Conservation (phyloP, 1,284 basidiomycete genomes). For the Psilocybe mexicana region DNA sequence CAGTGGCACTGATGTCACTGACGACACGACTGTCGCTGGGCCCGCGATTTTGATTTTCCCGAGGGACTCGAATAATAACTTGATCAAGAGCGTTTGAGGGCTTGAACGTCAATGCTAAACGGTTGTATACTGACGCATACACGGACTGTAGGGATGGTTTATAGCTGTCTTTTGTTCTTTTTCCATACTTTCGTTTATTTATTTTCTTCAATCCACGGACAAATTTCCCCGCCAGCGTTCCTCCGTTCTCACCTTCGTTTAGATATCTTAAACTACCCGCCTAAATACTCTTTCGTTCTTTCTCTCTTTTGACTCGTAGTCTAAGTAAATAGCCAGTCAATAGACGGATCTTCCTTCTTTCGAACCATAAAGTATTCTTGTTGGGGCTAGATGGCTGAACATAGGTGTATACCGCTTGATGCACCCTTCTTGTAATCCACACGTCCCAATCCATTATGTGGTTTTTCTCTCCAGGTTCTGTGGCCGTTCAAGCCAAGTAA, state of each 20-base stretch:
- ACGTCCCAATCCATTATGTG: too few relatives aligned
- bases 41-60: conserved; percentile 38
- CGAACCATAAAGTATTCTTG: too few relatives aligned
- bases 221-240: background rate
- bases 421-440: too few relatives aligned
- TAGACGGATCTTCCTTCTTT: too few relatives aligned
- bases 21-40: conserved; percentile 44
- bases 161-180: background rate
- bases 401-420: too few relatives aligned
- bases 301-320: too few relatives aligned
- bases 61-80: conserved; percentile 11
- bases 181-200: background rate
- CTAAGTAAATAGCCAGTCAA: too few relatives aligned
- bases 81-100: conserved; percentile 3
- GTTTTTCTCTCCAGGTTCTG: too few relatives aligned
- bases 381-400: too few relatives aligned
- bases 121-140: too few relatives aligned
- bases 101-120: background rate
- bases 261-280: background rate
- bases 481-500: too few relatives aligned
- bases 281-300: background rate
- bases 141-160: too few relatives aligned
- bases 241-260: background rate
- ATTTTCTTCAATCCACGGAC: background rate
- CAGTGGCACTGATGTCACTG: conserved; percentile 29